Evolutionary conservation across 345 rosid genomes (phyloP), one percentile per base, ranked within the genome.

Genomic region (Arabidopsis arenosa): DNA sequence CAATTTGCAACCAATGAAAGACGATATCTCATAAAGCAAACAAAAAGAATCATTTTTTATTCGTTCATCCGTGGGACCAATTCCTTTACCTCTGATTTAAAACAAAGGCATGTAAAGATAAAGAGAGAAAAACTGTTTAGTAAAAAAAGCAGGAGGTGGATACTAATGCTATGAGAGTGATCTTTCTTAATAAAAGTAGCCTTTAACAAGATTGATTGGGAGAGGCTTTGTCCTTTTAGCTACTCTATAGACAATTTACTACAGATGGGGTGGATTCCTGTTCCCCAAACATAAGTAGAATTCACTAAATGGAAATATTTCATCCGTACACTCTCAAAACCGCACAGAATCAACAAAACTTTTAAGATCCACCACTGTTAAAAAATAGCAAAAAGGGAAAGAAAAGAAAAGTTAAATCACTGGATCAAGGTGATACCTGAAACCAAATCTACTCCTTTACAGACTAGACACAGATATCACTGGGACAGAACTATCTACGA

Each of bases 41-140:
- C 73, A 49, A 52, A 76, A 77, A 78, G 43, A 73, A 72, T 15
- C 64, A 26, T 59, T 52, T 77, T 78, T 26, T 78, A 72, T 65
- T 78, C 28, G 51, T 44, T 66, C 41, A 40, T 23, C 44, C 37
- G 63, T 78, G 77, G 77, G 77, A 72, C 81, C 69, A 43, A 60
- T 21, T 57, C 26, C 81, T 78, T 78, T 78, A 43, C 10, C 77
- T 52, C 23, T 72, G 40, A 60, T 78, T 72, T 9, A 36, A 70
- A 55, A 77, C 60, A 77, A 56, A 70, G 48, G 53, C 37, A 77
- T 54, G 60, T 28, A 66, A 78, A 78, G 49, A 72, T 40, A 78
- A 78, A 72, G 48, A 70, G 28, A 70, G 28, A 56, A 71, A 66
- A 72, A 58, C 63, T 65, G 62, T 72, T 39, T 18, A 57, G 41